Evolutionary conservation across 345 rosid species (phyloP).

Genomic region (Rhodomyrtus tomentosa): DNA sequence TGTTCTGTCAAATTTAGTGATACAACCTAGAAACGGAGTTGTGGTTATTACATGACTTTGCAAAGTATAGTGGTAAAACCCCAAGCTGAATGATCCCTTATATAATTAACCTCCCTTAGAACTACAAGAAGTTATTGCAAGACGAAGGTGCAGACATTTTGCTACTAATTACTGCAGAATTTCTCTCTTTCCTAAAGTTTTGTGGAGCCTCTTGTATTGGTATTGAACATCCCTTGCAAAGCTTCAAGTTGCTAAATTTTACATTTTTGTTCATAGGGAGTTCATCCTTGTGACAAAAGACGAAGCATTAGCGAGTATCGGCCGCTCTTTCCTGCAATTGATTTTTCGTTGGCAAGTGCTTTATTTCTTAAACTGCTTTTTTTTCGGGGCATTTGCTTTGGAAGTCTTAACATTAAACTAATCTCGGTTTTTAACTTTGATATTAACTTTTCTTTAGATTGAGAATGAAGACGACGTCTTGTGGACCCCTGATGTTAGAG

Average conservation of each 20-base stretch:
- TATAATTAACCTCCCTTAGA: not conserved
- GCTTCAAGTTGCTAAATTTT: not conserved
- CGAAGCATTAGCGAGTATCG: slow-evolving; percentile 40
- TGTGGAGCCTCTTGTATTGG: not conserved
- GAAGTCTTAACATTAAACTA: not conserved
- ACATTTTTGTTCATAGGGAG: slow-evolving; percentile 31
- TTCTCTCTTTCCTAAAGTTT: not conserved
- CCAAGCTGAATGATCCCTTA: not conserved
- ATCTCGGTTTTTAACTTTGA: not conserved
- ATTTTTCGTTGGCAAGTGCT: slow-evolving; percentile 50
- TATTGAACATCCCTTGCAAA: not conserved
- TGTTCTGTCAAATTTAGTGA: not conserved
- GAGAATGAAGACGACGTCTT: slow-evolving; percentile 54
- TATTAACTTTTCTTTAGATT: slow-evolving; percentile 21
- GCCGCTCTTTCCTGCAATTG: slow-evolving; percentile 49
- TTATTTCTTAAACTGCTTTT: not conserved
- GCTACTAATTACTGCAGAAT: not conserved
- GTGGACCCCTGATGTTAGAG: slow-evolving; percentile 47
- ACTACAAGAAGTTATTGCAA: not conserved
- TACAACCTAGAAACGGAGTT: not conserved
- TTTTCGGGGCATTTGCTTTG: not conserved
- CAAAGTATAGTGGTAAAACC: not conserved
- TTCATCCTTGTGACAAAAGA: slow-evolving; percentile 71
- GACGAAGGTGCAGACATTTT: not conserved
- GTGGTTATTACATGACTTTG: not conserved